Conservation (phyloP, 495 filamentous ascomycete genomes). For the Emericellopsis terricola region DNA sequence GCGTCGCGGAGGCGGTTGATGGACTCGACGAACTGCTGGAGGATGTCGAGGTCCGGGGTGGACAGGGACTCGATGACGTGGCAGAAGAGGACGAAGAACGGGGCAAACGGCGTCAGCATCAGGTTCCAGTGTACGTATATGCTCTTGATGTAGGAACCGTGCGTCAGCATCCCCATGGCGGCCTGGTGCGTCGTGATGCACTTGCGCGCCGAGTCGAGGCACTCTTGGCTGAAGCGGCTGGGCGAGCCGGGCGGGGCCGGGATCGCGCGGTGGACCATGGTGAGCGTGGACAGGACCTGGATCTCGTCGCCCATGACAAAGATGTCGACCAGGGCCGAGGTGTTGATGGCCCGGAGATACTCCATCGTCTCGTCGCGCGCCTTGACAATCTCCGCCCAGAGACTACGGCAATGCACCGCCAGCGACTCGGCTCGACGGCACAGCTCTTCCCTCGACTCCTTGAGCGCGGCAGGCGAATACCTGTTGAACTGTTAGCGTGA, state of each 20-base stretch:
- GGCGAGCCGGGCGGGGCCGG: constrained; percentile 22
- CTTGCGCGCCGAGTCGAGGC: constrained; percentile 37
- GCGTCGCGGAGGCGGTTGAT: constrained; percentile 30
- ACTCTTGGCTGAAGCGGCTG: constrained; percentile 37
- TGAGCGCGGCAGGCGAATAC: constrained; percentile 41
- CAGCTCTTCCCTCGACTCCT: constrained; percentile 26
- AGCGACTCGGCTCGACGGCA: constrained; percentile 14
- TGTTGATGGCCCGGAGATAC: constrained; percentile 6
- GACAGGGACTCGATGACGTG: constrained; percentile 37
- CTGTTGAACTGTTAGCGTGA: not conserved
- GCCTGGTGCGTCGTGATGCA: constrained; percentile 35
- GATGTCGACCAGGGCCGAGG: constrained; percentile 19
- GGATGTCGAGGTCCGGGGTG: constrained; percentile 26
- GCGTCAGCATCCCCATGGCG: constrained; percentile 12
- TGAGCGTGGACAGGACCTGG: constrained; percentile 31
- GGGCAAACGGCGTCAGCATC: constrained; percentile 46
- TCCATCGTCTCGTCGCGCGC: constrained; percentile 4
- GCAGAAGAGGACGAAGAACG: constrained; percentile 55
- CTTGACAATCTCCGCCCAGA: constrained; percentile 10
- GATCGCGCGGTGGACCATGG: constrained; percentile 45
- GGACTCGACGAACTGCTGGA: constrained; percentile 38
- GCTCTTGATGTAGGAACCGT: constrained; percentile 17
- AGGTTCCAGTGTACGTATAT: constrained; percentile 51
- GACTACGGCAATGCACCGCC: constrained; percentile 7
- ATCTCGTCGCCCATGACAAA: constrained; percentile 37